These are phyloP conservation scores for Termitomyces eurrhizus DNA, from an alignment of 768 basidiomycete genomes.

Conservation along the genomic window DNA sequence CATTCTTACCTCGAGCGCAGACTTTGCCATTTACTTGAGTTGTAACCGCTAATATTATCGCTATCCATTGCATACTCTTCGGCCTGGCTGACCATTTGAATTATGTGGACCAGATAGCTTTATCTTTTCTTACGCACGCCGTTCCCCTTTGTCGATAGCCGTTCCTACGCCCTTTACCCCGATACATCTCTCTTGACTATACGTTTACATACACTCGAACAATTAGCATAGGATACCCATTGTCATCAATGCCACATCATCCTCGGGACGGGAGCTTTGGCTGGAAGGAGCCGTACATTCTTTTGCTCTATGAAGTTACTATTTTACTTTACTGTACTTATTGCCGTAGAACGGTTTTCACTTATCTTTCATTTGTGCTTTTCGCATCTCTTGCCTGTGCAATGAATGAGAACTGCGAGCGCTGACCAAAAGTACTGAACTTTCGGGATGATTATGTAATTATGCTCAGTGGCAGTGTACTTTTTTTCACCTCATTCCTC, in stretches of 20 bases:
- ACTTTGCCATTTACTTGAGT: conserved; percentile 8
- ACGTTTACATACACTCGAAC: conserved; percentile 10
- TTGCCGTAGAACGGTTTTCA: conserved; percentile 15
- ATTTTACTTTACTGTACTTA: background rate
- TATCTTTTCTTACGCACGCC: conserved; percentile 7
- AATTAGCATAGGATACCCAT: conserved; percentile 20
- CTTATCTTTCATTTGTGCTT: background rate
- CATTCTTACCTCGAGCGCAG: conserved; percentile 8
- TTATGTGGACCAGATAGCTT: conserved; percentile 14
- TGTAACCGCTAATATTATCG: conserved; percentile 15
- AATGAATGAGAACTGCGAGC: no score
- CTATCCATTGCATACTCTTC: conserved; percentile 16
- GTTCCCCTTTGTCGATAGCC: conserved; percentile 1
- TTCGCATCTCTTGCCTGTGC: background rate
- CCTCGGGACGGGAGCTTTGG: conserved; percentile 6
- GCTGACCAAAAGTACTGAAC: background rate
- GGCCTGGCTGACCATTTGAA: conserved; percentile 13
- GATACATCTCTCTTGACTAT: background rate
- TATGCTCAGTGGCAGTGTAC: background rate
- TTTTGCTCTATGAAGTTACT: background rate
- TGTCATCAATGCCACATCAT: conserved; percentile 6
- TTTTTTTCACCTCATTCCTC: background rate
- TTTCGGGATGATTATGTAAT: conserved; percentile 7
- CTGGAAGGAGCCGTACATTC: conserved; percentile 3
- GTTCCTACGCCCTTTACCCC: conserved; percentile 1